phyloP scores from a whole-genome alignment of 345 rosid species.

The Populus alba region DNA sequence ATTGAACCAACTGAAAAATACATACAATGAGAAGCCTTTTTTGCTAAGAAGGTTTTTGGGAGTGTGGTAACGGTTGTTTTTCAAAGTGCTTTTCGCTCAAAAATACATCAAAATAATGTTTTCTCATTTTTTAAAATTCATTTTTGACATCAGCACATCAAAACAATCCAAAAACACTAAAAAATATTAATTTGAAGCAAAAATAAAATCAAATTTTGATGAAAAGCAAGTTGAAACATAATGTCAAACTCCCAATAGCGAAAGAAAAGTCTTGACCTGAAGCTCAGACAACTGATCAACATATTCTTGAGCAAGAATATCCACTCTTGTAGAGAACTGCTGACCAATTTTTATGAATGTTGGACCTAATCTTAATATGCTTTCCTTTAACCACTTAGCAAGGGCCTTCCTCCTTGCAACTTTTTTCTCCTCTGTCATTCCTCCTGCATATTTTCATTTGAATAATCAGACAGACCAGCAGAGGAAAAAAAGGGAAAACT shows the following conservation, averaged over 20 bases:
- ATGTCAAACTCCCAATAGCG: neutral
- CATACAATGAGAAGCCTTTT: neutral
- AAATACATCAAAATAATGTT: too few relatives aligned
- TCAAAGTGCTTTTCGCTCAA: too few relatives aligned
- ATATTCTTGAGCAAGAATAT: slow-evolving; percentile 96
- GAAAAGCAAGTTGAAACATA: too few relatives aligned
- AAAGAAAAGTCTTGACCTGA: slow-evolving; percentile 55
- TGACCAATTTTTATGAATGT: slow-evolving; percentile 98
- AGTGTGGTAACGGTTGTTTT: too few relatives aligned
- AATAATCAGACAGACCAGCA: slow-evolving; percentile 6
- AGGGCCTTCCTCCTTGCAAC: slow-evolving; percentile 59
- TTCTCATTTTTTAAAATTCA: too few relatives aligned
- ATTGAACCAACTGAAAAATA: neutral
- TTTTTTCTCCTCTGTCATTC: slow-evolving; percentile 83
- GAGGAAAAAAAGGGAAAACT: neutral
- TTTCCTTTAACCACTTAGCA: slow-evolving; percentile 95
- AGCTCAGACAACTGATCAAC: slow-evolving; percentile 96
- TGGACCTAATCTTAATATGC: slow-evolving; percentile 86
- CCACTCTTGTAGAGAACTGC: slow-evolving; percentile 96
- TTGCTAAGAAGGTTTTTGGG: neutral
- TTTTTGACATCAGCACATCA: too few relatives aligned
- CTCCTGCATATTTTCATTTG: slow-evolving; percentile 51
- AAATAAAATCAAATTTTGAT: too few relatives aligned
- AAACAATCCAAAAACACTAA: too few relatives aligned
- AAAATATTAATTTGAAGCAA: too few relatives aligned